Evolutionary conservation across 768 basidiomycete species (phyloP).

Genomic region (Omphalotus guepiniiformis): DNA sequence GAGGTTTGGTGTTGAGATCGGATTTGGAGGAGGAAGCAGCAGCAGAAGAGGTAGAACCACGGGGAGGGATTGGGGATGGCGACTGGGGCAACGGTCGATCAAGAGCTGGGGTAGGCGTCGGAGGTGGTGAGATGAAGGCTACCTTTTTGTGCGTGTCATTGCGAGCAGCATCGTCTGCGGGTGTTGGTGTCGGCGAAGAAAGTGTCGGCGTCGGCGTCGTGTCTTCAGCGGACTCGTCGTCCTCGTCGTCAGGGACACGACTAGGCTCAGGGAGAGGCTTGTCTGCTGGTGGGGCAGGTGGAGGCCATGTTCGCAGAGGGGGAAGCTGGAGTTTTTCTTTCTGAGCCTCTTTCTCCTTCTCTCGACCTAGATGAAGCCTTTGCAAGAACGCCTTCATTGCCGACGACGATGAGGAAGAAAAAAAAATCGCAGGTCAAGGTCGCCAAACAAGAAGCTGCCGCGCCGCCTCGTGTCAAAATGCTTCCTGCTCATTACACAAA

Average conservation of each 20-base stretch:
- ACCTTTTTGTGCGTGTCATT: conserved; percentile 77
- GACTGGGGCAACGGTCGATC: conserved; percentile 45
- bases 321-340: conserved; percentile 39
- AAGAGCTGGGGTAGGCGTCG: conserved; percentile 58
- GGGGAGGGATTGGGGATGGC: conserved; percentile 39
- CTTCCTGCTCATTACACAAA: conserved; percentile 64
- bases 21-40: conserved; percentile 37
- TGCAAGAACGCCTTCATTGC: conserved; percentile 82
- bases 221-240: conserved; percentile 25
- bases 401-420: too few species aligned
- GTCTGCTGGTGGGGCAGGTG: conserved; percentile 39
- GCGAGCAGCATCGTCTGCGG: conserved; percentile 19
- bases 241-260: conserved; percentile 16
- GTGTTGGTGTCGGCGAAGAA: conserved; percentile 20
- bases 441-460: too few species aligned
- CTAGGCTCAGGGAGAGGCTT: conserved; percentile 75
- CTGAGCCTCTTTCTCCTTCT: conserved; percentile 59
- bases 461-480: too few species aligned
- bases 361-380: conserved; percentile 65
- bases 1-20: conserved; percentile 44
- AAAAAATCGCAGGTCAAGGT: too few species aligned
- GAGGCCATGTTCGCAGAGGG: conserved; percentile 68
- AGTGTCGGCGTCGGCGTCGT: conserved; percentile 30
- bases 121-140: conserved; percentile 80
- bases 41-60: conserved; percentile 61